Percentiles rank a stretch among this genome's conserved stretches.
These are phyloP conservation scores for Pulveroboletus sp. DNA, from an alignment of 768 basidiomycete species.

Conservation along the genomic window DNA sequence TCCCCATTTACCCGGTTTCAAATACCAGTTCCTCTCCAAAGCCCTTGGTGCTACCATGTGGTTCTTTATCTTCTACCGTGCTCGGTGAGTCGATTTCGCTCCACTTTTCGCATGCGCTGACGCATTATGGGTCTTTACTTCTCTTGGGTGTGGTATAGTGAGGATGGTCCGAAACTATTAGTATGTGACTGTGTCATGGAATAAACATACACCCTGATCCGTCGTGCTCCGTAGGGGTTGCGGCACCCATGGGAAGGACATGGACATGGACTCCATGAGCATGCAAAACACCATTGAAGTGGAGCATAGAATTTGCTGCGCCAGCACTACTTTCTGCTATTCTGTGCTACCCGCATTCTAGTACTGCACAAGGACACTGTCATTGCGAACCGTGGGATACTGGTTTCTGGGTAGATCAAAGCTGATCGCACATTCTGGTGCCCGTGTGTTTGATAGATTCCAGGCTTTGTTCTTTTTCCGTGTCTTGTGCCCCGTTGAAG, in stretches of 20 bases:
- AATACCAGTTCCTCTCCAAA: conserved; percentile 76
- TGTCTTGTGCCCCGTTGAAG: too few species aligned
- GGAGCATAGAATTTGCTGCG: conserved; percentile 10
- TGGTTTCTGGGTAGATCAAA: too few species aligned
- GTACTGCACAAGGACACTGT: neutral
- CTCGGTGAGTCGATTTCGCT: conserved; percentile 55
- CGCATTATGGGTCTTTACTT: neutral
- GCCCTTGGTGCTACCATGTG: conserved; percentile 91
- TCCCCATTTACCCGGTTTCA: conserved; percentile 78
- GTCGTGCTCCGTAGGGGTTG: conserved; percentile 38
- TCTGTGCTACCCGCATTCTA: conserved; percentile 9
- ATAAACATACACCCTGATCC: neutral
- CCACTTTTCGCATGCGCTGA: neutral
- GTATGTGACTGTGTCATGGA: conserved; percentile 33
- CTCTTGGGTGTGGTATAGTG: conserved; percentile 35
- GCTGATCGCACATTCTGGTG: neutral
- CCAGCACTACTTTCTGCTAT: neutral
- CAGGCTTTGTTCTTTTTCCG: too few species aligned
- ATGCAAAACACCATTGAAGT: conserved; percentile 37
- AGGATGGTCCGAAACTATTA: conserved; percentile 72
- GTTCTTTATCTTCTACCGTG: conserved; percentile 98
- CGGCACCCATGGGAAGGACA: conserved; percentile 66
- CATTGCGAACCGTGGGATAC: too few species aligned
- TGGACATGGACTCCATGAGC: conserved; percentile 42
- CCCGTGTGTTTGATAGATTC: neutral